A percentile compares a stretch with the other conserved stretches of the same genome.
These are phyloP conservation scores for Bacidia gigantensis DNA, from an alignment of 495 filamentous ascomycete genomes.

Conservation along the genomic window DNA sequence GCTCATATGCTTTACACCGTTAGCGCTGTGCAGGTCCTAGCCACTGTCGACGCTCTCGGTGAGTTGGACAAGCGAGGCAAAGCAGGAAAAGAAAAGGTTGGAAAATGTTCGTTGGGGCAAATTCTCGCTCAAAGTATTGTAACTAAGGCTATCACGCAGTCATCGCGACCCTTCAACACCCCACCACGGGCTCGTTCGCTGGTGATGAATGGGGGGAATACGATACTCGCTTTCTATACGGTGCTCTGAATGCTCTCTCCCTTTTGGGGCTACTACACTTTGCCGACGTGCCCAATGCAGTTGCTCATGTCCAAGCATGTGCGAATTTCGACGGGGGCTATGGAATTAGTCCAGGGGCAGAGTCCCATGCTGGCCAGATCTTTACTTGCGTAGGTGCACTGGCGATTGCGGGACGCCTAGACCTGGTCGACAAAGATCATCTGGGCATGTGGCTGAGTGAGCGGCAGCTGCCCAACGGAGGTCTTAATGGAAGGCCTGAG, in stretches of 20 bases:
- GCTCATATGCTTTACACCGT: constrained; percentile 90
- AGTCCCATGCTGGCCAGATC: constrained; percentile 85
- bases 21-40: constrained; percentile 84
- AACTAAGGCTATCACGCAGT: constrained; percentile 30
- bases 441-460: constrained; percentile 87
- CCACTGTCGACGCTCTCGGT: constrained; percentile 68
- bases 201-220: constrained; percentile 94
- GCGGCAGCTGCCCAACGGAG: constrained; percentile 72
- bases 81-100: constrained; percentile 57
- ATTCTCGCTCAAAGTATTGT: not conserved
- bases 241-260: constrained; percentile 73
- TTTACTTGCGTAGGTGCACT: constrained; percentile 90
- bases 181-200: constrained; percentile 67
- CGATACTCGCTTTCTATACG: constrained; percentile 89
- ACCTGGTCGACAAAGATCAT: constrained; percentile 69
- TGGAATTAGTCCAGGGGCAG: constrained; percentile 73
- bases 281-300: constrained; percentile 65
- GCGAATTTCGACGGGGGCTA: constrained; percentile 90
- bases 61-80: constrained; percentile 56
- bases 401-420: constrained; percentile 65
- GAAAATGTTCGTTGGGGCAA: constrained; percentile 44
- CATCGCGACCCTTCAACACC: constrained; percentile 70
- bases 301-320: constrained; percentile 63
- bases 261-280: constrained; percentile 56
- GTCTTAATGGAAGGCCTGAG: constrained; percentile 86